phyloP scores from a whole-genome alignment of 2,329 filamentous ascomycete genomes.

The Xylaria sp. region DNA sequence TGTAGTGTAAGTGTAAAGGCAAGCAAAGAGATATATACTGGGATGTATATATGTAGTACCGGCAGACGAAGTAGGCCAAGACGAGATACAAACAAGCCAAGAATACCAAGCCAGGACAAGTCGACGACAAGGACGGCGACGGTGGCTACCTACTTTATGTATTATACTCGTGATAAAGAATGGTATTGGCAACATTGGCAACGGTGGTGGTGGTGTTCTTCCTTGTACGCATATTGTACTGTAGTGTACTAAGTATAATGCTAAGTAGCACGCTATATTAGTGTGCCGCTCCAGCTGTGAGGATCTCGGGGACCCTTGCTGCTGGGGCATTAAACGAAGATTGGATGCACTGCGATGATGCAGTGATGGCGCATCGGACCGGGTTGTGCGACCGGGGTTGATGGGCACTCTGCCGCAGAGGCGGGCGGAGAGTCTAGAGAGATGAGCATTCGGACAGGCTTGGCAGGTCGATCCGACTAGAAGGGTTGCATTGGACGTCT shows the following conservation, averaged over 20 bases:
- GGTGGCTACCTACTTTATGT: not conserved
- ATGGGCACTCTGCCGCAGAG: constrained; percentile 9
- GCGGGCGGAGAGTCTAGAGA: constrained; percentile 10
- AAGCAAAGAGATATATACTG: not conserved
- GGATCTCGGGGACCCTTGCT: constrained; percentile 25
- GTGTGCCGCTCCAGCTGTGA: constrained; percentile 2
- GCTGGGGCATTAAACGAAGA: not conserved
- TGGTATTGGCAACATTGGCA: not conserved
- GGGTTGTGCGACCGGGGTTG: constrained; percentile 11
- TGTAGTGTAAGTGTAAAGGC: not conserved
- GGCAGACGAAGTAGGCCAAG: too few species aligned
- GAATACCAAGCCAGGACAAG: not conserved
- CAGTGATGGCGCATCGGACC: not conserved
- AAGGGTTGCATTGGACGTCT: constrained; percentile 33
- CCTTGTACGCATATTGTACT: not conserved
- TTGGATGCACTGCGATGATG: constrained; percentile 2
- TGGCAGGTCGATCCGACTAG: constrained; percentile 48
- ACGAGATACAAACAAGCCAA: not conserved
- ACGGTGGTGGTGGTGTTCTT: not conserved
- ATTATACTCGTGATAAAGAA: not conserved
- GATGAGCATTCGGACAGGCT: constrained; percentile 40
- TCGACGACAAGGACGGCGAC: not conserved
- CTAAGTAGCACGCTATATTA: not conserved
- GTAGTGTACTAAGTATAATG: too few species aligned
- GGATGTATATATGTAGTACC: not conserved